Base-by-base conservation (phyloP, 805 yeast species). In the Candida railenensis region DNA sequence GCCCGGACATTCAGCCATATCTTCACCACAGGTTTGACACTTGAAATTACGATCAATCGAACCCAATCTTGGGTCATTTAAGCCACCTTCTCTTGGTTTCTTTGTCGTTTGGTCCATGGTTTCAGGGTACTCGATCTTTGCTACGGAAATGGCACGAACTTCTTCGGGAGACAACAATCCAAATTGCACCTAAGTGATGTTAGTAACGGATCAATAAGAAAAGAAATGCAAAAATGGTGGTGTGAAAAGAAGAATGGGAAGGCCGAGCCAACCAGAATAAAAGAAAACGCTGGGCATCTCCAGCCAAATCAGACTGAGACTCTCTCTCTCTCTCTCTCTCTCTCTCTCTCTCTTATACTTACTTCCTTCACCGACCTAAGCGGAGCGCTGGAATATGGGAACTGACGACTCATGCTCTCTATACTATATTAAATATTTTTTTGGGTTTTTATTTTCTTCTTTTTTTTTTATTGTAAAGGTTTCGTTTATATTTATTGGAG, bases 1-100 rank as follows among this genome's bases (percentile, higher is more conserved):
- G 49, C 99, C 99, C 0, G 98, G 98, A 71, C 99, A 94, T 66
- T 94, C 98, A 50, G 92, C 89, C 97, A 94, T 94, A 58, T 92
- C 97, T 68, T 94, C 99, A 60, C 97, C 96, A 78, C 99, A 94
- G 20, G 99, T 94, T 76, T 92, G 98, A 77, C 99, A 94, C 74
- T 89, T 89, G 78, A 87, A 88, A 66, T 91, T 92, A 67, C 99
- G 85, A 69, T 94, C 99, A 58, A 94, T 91, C 3, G 97, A 87
- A 43, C 99, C 99, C 51, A 94, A 77, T 59, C 98, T 83, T 50
- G 99, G 98, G 67, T 95, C 99, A 65, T 91, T 92, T 52, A 94
- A 75, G 50, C 99, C 99, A 53, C 97, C 97, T 55, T 90, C 91
- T 66, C 97, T 83, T 41, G 98, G 97, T 53, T 88, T 87, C 63